A percentile compares a stretch with the other conserved stretches of the same genome.
These are phyloP conservation scores for Acmispon strigosus DNA, from an alignment of 306 rosid genomes.

Conservation along the genomic window DNA sequence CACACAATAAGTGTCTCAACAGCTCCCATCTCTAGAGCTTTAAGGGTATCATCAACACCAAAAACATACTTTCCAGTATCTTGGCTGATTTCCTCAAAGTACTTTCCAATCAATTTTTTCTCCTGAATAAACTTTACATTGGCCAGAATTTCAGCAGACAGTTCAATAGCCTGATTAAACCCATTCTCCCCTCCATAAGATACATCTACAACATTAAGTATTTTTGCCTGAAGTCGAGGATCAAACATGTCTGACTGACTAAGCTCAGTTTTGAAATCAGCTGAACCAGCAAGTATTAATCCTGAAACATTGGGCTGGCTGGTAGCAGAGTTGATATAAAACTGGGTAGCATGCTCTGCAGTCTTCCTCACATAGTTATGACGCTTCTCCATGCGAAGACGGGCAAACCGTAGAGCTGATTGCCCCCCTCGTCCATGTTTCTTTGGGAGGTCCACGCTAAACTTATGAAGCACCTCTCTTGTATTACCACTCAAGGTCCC, in stretches of 20 bases:
- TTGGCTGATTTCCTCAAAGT: conserved; percentile 93
- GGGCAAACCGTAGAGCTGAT: conserved; percentile 85
- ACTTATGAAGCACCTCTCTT: conserved; percentile 82
- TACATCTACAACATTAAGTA: conserved; percentile 80
- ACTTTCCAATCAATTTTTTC: conserved; percentile 79
- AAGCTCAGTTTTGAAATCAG: conserved; percentile 89
- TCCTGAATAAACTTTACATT: conserved; percentile 92
- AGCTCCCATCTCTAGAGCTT: conserved; percentile 87
- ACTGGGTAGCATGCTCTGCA: conserved; percentile 92
- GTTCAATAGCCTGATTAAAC: conserved; percentile 81
- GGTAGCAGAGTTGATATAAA: conserved; percentile 74
- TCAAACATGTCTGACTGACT: conserved; percentile 97
- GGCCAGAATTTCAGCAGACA: conserved; percentile 74
- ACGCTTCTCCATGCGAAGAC: conserved; percentile 95
- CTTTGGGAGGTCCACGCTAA: conserved; percentile 85
- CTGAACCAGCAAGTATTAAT: conserved; percentile 82
- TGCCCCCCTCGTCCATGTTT: conserved; percentile 96
- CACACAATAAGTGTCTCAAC: conserved; percentile 88
- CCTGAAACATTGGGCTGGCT: conserved; percentile 93
- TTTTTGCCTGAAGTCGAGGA: conserved; percentile 81
- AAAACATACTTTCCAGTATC: conserved; percentile 93
- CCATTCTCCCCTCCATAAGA: conserved; percentile 93
- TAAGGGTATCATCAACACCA: conserved; percentile 85
- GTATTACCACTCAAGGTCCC: conserved; percentile 91
- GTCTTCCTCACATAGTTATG: conserved; percentile 90